A percentile compares a stretch with the other conserved stretches of the same genome.
phyloP scores from a whole-genome alignment of 495 filamentous ascomycete species.

The Penicillium subrubescens region DNA sequence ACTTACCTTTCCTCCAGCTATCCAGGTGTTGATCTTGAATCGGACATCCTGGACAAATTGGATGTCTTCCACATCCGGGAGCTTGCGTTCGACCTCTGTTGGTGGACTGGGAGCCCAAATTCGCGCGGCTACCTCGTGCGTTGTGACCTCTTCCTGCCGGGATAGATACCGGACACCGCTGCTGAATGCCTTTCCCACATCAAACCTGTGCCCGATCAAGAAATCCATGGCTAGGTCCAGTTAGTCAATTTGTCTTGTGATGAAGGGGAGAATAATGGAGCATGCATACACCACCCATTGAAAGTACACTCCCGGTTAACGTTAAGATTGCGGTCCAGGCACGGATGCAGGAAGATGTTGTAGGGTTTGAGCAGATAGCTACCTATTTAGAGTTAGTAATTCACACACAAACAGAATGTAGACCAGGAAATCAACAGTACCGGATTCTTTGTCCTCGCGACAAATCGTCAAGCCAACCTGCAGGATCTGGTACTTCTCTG shows the following conservation, averaged over 20 bases:
- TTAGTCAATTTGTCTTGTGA: constrained; percentile 5
- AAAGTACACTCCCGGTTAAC: constrained; percentile 58
- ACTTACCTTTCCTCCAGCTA: constrained; percentile 30
- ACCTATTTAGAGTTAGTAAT: constrained; percentile 31
- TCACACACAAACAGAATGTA: not conserved
- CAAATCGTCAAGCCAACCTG: constrained; percentile 77
- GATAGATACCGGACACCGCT: constrained; percentile 72
- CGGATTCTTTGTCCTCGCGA: constrained; percentile 51
- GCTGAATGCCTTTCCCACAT: constrained; percentile 57
- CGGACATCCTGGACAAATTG: constrained; percentile 56
- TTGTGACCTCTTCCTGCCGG: constrained; percentile 58
- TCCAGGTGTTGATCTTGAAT: constrained; percentile 54
- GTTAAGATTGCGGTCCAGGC: constrained; percentile 48
- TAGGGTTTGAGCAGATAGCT: constrained; percentile 66
- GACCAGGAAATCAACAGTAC: constrained; percentile 24
- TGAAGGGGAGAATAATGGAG: too few relatives aligned
- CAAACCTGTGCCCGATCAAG: constrained; percentile 61
- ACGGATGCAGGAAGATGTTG: constrained; percentile 67
- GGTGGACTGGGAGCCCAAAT: constrained; percentile 33
- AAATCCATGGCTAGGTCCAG: constrained; percentile 59
- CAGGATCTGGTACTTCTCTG: constrained; percentile 70
- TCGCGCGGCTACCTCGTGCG: constrained; percentile 29
- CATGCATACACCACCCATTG: constrained; percentile 50
- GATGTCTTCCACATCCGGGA: constrained; percentile 49
- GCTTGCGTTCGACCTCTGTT: constrained; percentile 46